Evolutionary conservation across 2,329 filamentous ascomycete genomes (phyloP).

Genomic region (Aspergillus jensenii): DNA sequence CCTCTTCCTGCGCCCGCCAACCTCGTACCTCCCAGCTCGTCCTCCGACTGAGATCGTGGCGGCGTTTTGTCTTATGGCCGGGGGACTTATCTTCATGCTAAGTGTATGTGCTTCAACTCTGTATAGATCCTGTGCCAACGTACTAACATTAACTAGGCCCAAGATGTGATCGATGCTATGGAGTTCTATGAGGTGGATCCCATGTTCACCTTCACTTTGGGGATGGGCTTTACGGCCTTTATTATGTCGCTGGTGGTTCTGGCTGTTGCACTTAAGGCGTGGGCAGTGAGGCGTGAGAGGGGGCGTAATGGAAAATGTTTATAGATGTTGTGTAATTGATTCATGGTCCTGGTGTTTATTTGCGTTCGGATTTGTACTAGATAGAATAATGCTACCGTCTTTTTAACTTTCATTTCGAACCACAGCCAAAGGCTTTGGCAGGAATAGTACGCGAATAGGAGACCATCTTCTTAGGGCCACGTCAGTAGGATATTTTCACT

Average conservation of each 20-base stretch:
- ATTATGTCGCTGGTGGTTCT: slow-evolving; percentile 83
- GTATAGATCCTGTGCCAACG: no score
- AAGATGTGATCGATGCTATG: slow-evolving; percentile 73
- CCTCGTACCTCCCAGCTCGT: slow-evolving; percentile 74
- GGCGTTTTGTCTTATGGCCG: slow-evolving; percentile 81
- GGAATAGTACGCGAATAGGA: neutral
- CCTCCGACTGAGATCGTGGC: slow-evolving; percentile 88
- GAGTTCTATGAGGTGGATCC: slow-evolving; percentile 75
- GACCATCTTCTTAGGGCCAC: no score
- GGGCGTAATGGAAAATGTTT: neutral
- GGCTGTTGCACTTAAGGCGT: slow-evolving; percentile 80
- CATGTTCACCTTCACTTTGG: slow-evolving; percentile 91
- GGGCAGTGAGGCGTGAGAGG: slow-evolving; percentile 61
- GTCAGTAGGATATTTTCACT: no score
- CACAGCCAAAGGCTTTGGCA: neutral
- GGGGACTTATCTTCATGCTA: slow-evolving; percentile 89
- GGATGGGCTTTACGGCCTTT: slow-evolving; percentile 77
- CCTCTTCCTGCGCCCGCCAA: slow-evolving; percentile 76
- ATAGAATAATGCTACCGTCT: neutral
- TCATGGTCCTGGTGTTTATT: neutral
- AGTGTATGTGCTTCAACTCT: slow-evolving; percentile 59
- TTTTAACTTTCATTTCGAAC: neutral
- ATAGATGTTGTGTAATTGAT: neutral
- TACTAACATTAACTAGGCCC: slow-evolving; percentile 54
- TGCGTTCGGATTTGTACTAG: fast-evolving